These are phyloP conservation scores for Stramenopiles sp. DNA, from an alignment of 352 stramenopile species.

Conservation along the genomic window DNA sequence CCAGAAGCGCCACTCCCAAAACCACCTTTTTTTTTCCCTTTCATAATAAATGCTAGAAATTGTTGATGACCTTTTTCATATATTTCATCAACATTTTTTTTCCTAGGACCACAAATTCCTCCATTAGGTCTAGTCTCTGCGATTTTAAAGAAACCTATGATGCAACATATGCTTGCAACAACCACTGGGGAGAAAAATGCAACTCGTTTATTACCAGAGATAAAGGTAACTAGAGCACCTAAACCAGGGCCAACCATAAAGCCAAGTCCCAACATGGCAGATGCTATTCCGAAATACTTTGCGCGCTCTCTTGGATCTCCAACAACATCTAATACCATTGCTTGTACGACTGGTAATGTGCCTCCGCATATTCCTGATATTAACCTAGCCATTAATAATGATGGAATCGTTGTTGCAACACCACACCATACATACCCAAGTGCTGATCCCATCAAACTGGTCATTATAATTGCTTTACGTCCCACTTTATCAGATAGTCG, in stretches of 20 bases:
- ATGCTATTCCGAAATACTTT: neutral
- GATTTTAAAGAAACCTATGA: neutral
- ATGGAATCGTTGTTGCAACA: neutral
- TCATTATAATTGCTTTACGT: neutral
- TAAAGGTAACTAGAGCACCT: neutral
- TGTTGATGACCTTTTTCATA: neutral
- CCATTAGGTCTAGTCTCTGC: neutral
- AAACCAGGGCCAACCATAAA: neutral
- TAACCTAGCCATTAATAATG: neutral
- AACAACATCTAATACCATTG: neutral
- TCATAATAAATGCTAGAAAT: neutral
- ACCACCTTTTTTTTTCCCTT: neutral
- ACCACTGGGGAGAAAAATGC: neutral
- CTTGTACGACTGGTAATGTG: neutral
- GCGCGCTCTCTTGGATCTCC: neutral
- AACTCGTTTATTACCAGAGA: neutral
- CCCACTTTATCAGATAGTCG: neutral
- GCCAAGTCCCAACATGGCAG: neutral
- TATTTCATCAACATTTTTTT: neutral
- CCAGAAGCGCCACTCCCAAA: too few species aligned
- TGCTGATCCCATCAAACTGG: neutral
- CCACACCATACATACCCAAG: neutral
- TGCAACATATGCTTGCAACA: neutral
- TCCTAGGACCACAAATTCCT: neutral
- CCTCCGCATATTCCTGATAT: neutral